phyloP scores from a whole-genome alignment of 2,329 filamentous ascomycete species.

The Exophiala bonariae region DNA sequence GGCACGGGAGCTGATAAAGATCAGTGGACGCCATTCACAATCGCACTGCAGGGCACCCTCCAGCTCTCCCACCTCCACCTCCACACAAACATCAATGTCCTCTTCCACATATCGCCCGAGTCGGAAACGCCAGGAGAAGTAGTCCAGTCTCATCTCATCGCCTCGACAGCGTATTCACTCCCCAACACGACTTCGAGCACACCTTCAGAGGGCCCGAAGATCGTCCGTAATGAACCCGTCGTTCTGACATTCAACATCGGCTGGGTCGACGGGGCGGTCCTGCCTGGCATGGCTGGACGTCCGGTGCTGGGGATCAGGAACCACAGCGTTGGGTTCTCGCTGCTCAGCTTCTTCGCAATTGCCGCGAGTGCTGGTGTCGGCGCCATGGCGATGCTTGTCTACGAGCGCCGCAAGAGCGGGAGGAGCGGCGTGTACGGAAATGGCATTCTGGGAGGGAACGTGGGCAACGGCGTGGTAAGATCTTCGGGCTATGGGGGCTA shows the following conservation, averaged over 20 bases:
- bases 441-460: constrained; percentile 25
- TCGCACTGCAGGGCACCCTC: constrained; percentile 84
- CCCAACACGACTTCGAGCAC: constrained; percentile 49
- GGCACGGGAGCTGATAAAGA: constrained; percentile 34
- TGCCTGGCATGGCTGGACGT: constrained; percentile 29
- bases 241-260: constrained; percentile 76
- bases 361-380: constrained; percentile 29
- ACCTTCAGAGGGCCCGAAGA: constrained; percentile 55
- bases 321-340: constrained; percentile 28
- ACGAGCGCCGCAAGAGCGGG: constrained; percentile 28
- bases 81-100: constrained; percentile 82
- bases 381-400: constrained; percentile 28
- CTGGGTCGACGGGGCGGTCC: constrained; percentile 58
- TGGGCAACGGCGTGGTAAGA: constrained; percentile 20
- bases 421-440: constrained; percentile 24
- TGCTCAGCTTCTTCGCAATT: constrained; percentile 28
- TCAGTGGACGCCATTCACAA: constrained; percentile 76
- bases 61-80: constrained; percentile 90
- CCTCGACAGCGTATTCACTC: constrained; percentile 82
- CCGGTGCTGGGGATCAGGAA: constrained; percentile 24
- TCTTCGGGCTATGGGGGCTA: constrained; percentile 29
- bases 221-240: constrained; percentile 85
- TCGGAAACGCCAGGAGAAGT: constrained; percentile 32
- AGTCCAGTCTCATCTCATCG: constrained; percentile 75
- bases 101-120: constrained; percentile 62